Conservation (phyloP, 805 yeast genomes). For the Dipodascopsis uninucleata region DNA sequence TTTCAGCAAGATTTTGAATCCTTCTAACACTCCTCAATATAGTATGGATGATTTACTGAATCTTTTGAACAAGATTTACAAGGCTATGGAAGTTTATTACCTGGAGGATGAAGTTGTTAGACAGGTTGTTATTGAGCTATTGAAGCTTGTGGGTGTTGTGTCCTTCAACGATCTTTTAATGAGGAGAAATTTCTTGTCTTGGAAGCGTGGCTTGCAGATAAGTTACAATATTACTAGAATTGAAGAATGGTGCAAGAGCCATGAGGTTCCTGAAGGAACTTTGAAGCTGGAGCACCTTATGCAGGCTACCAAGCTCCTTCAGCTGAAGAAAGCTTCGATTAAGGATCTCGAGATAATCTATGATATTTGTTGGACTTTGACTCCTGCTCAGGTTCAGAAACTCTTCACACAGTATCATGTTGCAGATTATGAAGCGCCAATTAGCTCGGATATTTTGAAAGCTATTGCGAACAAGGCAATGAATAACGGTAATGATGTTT, state of each 20-base stretch:
- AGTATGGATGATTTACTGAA: slow-evolving; percentile 94
- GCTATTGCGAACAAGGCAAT: slow-evolving; percentile 56
- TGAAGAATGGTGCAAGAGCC: slow-evolving; percentile 98
- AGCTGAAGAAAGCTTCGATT: slow-evolving; percentile 80
- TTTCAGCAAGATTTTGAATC: slow-evolving; percentile 74
- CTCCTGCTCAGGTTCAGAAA: slow-evolving; percentile 94
- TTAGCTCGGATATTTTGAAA: slow-evolving; percentile 73
- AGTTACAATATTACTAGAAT: slow-evolving; percentile 93
- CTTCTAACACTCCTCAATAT: slow-evolving; percentile 52
- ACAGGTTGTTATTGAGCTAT: slow-evolving; percentile 76
- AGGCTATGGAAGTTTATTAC: slow-evolving; percentile 89
- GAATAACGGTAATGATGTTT: slow-evolving; percentile 44
- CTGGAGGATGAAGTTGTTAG: slow-evolving; percentile 80
- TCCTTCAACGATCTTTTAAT: slow-evolving; percentile 93
- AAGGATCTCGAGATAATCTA: slow-evolving; percentile 89
- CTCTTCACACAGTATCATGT: slow-evolving; percentile 81
- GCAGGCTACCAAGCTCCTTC: slow-evolving; percentile 90
- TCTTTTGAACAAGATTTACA: slow-evolving; percentile 82
- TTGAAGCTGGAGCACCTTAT: slow-evolving; percentile 78
- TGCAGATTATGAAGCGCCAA: slow-evolving; percentile 93
- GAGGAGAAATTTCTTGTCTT: slow-evolving; percentile 89
- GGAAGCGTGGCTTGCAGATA: slow-evolving; percentile 97
- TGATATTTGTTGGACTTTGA: slow-evolving; percentile 90
- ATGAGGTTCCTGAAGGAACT: slow-evolving; percentile 83
- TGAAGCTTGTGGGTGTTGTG: slow-evolving; percentile 82